A percentile compares a stretch with the other conserved stretches of the same genome.
These are phyloP conservation scores for Hemerocallis citrina DNA, from an alignment of 106 monocot genomes.

Conservation along the genomic window DNA sequence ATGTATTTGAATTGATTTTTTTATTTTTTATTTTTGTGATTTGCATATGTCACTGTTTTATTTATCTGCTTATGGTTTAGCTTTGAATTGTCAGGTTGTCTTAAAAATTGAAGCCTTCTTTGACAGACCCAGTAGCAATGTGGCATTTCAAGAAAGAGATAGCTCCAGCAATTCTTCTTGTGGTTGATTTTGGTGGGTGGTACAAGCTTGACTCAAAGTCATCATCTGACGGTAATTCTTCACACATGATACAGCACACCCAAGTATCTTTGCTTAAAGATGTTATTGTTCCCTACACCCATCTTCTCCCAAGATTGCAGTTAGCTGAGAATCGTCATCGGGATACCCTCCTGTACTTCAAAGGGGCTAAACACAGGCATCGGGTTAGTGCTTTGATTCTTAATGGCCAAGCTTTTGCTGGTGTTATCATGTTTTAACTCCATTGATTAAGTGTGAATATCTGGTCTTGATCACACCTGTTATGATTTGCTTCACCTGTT, in stretches of 20 bases:
- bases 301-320: constrained; percentile 60
- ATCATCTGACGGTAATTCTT: constrained; percentile 35
- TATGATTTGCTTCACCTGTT: too few species aligned
- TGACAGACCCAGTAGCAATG: constrained; percentile 99
- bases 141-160: constrained; percentile 91
- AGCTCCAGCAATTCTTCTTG: constrained; percentile 72
- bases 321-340: constrained; percentile 52
- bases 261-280: constrained; percentile 92
- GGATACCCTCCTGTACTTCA: constrained; percentile 79
- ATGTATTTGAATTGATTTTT: too few species aligned
- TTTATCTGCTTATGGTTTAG: constrained; percentile 50
- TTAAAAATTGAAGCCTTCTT: constrained; percentile 84
- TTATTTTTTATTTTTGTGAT: too few species aligned
- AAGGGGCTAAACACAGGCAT: constrained; percentile 86
- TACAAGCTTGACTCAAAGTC: constrained; percentile 74
- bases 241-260: constrained; percentile 61
- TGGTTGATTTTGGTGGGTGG: constrained; percentile 98
- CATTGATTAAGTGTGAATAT: neutral
- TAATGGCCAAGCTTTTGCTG: neutral
- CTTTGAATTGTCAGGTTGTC: constrained; percentile 61
- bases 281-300: constrained; percentile 86
- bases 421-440: neutral
- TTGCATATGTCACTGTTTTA: neutral
- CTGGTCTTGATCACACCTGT: too few species aligned
- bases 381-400: constrained; percentile 43